phyloP scores from a whole-genome alignment of 805 yeast species.

The Teunomyces cretensis region DNA sequence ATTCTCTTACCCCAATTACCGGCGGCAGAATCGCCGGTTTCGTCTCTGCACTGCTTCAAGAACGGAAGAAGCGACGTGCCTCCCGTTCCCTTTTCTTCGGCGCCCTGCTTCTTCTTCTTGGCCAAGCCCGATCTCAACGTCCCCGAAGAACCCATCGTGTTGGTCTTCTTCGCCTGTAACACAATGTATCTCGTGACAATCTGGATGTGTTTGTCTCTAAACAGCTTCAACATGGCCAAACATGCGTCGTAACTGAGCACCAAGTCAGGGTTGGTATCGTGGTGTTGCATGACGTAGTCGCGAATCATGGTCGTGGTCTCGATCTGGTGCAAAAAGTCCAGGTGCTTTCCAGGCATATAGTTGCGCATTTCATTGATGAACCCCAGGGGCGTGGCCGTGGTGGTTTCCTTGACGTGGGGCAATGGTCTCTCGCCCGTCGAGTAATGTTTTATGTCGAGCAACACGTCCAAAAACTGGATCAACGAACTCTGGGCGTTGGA shows the following conservation, averaged over 20 bases:
- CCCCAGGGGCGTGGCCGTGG: conserved; percentile 20
- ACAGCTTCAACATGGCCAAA: conserved; percentile 80
- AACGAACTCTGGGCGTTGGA: conserved; percentile 92
- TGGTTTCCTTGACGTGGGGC: conserved; percentile 13
- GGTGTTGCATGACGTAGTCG: conserved; percentile 55
- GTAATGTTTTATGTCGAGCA: conserved; percentile 72
- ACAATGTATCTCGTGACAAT: conserved; percentile 86
- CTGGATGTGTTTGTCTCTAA: conserved; percentile 92
- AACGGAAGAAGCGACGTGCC: conserved; percentile 91
- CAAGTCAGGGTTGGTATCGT: conserved; percentile 49
- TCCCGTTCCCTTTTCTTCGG: conserved; percentile 81
- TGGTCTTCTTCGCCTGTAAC: conserved; percentile 65
- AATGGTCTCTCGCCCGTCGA: conserved; percentile 65
- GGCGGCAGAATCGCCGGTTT: conserved; percentile 91
- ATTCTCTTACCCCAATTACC: conserved; percentile 86
- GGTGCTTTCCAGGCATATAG: conserved; percentile 89
- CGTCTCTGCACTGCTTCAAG: conserved; percentile 93
- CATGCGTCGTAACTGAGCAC: conserved; percentile 82
- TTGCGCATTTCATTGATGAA: conserved; percentile 81
- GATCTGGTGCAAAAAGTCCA: conserved; percentile 66
- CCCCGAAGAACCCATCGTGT: conserved; percentile 52
- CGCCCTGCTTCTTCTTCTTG: conserved; percentile 45
- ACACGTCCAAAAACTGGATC: conserved; percentile 80
- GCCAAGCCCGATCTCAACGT: conserved; percentile 70
- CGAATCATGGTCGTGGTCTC: conserved; percentile 58